These are phyloP conservation scores for Penicillium crystallinum DNA, from an alignment of 495 filamentous ascomycete genomes.

Conservation along the genomic window DNA sequence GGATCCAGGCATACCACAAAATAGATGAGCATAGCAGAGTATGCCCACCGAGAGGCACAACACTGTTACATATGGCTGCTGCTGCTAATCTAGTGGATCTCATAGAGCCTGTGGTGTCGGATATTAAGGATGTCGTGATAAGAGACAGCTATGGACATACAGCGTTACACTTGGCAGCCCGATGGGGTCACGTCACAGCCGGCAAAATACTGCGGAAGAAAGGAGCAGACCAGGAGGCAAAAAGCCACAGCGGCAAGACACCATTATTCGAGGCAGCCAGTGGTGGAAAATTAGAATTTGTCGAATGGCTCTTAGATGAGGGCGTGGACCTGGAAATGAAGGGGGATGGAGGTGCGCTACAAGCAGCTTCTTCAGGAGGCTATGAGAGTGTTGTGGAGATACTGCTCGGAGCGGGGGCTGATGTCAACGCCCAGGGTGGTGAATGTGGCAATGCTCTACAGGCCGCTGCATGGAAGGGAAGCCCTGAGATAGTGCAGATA, in stretches of 20 bases:
- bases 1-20: slow-evolving; percentile 1
- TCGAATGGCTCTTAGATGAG: slow-evolving; percentile 8
- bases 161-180: slow-evolving; percentile 8
- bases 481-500: background rate
- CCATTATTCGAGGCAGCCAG: slow-evolving; percentile 1
- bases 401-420: background rate
- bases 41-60: slow-evolving; percentile 1
- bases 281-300: background rate
- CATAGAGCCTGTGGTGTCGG: background rate
- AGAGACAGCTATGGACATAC: slow-evolving; percentile 1
- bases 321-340: background rate
- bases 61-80: slow-evolving; percentile 3
- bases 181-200: background rate
- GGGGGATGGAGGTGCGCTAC: slow-evolving; percentile 1
- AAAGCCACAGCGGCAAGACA: background rate
- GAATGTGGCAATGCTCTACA: background rate
- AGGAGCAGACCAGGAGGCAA: background rate
- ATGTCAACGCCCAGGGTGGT: background rate
- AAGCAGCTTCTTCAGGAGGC: slow-evolving; percentile 1
- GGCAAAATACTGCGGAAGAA: background rate
- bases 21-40: background rate
- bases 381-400: background rate
- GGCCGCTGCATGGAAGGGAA: background rate
- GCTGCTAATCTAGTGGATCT: slow-evolving; percentile 7
- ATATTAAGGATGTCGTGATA: background rate